These are phyloP conservation scores for Puccinia coronata DNA, from an alignment of 1,284 basidiomycete species.

Conservation along the genomic window DNA sequence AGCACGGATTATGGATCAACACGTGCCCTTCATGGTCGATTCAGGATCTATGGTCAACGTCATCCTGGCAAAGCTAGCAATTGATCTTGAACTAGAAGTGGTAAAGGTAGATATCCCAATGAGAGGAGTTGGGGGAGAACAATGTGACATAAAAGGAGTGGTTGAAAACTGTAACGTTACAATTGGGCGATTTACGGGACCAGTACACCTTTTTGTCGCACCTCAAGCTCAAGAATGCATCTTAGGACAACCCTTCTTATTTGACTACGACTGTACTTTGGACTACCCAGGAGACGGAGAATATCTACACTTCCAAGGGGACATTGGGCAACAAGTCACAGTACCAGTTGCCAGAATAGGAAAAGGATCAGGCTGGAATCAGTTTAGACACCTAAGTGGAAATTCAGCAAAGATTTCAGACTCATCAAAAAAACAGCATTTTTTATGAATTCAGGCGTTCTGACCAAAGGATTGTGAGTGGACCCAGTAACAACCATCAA, in stretches of 20 bases:
- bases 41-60: neutral
- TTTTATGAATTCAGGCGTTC: neutral
- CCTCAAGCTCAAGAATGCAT: slow-evolving; percentile 1
- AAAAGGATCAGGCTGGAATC: neutral
- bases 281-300: neutral
- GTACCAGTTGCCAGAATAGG: neutral
- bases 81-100: neutral
- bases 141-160: slow-evolving; percentile 6
- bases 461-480: neutral
- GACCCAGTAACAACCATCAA: neutral
- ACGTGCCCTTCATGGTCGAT: neutral
- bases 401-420: neutral
- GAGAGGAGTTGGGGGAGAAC: neutral
- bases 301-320: neutral
- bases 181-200: neutral
- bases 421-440: neutral
- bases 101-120: slow-evolving; percentile 14
- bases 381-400: neutral
- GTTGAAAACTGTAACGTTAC: neutral
- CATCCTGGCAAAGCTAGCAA: neutral
- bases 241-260: neutral
- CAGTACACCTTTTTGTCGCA: neutral
- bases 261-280: neutral
- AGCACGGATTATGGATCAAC: neutral
- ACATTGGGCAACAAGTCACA: neutral